Evolutionary conservation across 2,329 filamentous ascomycete species (phyloP), one percentile per base, ranked within the genome.

Genomic region (Nigrospora sphaerica): DNA sequence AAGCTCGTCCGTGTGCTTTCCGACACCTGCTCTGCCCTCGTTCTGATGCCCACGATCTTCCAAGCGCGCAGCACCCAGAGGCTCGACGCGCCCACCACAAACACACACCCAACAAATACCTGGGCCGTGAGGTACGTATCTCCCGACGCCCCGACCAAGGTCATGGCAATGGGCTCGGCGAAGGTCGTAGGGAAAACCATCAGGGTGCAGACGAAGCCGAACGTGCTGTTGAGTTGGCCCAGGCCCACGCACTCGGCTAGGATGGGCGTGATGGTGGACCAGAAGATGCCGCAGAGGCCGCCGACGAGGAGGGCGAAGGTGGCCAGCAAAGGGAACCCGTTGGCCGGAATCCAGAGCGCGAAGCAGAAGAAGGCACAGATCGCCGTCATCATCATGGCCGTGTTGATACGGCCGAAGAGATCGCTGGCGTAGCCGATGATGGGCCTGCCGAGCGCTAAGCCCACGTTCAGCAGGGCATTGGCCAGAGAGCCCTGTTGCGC

Each of bases 351-450:
- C 82, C 82, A 86, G 32, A 85, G 71, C 0, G 77, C 68, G 18
- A 86, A 69, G 45, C 72, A 75, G 53, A 83, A 75, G 2, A 85
- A 35, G 1, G 76, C 80, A 40, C 73, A 74, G 11, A 80, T 54
- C 33, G 77, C 70, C 0, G 78, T 78, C 62, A 78, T 73, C 10
- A 71, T 57, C 1, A 66, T 66, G 1, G 81, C 78, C 63, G 84
- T 78, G 51, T 85, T 85, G 52, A 86, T 72, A 2, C 81, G 68
- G 2, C 82, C 81, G 32, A 80, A 23, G 16, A 33, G 28, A 55
- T 86, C 82, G 50, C 74, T 78, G 54, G 79, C 78, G 57, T 81
- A 78, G 1, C 83, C 83, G 6, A 85, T 74, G 0, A 78, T 68
- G 2, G 81, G 81, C 4, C 82, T 67, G 0, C 75, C 77, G 13